These are phyloP conservation scores for Tremella fuciformis DNA, from an alignment of 768 basidiomycete genomes.

Conservation along the genomic window DNA sequence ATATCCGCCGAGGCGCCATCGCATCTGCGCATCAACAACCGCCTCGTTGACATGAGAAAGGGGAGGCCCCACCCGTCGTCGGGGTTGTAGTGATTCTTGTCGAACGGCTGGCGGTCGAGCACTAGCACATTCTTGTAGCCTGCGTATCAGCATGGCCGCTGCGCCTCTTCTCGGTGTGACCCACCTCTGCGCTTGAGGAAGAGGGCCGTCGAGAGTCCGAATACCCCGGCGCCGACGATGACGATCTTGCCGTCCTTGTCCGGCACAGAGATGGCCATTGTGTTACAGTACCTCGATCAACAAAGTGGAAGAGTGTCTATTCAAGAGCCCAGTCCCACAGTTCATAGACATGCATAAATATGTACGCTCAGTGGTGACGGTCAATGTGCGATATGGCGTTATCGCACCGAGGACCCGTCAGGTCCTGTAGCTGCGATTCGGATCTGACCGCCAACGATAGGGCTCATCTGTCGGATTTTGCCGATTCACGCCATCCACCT, in stretches of 20 bases:
- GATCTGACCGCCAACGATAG: no score
- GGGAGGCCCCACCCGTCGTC: slow-evolving; percentile 12
- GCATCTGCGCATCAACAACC: slow-evolving; percentile 6
- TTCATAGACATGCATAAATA: no score
- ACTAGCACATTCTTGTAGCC: slow-evolving; percentile 27
- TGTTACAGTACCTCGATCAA: neutral
- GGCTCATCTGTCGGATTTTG: no score
- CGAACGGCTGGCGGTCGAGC: slow-evolving; percentile 18
- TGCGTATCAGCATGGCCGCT: neutral
- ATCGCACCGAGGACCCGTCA: no score
- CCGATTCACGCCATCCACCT: no score
- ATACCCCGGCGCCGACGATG: slow-evolving; percentile 23
- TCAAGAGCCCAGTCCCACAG: no score
- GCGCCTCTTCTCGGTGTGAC: neutral
- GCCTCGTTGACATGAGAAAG: neutral
- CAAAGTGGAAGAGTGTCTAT: no score
- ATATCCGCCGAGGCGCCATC: slow-evolving; percentile 25
- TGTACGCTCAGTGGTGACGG: no score
- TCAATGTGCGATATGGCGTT: no score
- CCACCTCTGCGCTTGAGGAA: slow-evolving; percentile 15
- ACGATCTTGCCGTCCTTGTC: slow-evolving; percentile 17
- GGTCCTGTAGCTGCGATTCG: no score
- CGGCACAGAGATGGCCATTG: slow-evolving; percentile 7
- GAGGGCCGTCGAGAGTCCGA: slow-evolving; percentile 19
- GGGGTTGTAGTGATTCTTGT: slow-evolving; percentile 18